These are phyloP conservation scores for Sphaerosporella brunnea DNA, from an alignment of 495 filamentous ascomycete genomes.

Conservation along the genomic window DNA sequence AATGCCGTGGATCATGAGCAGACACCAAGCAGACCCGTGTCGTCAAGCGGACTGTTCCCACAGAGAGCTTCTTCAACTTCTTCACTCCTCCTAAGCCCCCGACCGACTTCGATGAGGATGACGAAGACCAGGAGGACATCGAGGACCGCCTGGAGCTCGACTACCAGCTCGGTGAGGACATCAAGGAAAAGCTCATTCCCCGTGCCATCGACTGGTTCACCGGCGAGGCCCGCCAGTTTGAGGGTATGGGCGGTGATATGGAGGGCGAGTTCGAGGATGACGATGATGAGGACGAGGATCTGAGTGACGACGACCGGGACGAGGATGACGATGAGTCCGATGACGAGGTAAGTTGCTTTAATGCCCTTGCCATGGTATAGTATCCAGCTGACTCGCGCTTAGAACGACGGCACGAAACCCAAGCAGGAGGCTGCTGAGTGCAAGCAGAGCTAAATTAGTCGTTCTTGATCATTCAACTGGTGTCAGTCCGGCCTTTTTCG, in stretches of 20 bases:
- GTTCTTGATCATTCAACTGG: constrained; percentile 11
- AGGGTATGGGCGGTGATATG: constrained; percentile 77
- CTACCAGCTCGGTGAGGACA: constrained; percentile 97
- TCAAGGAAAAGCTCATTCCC: constrained; percentile 99
- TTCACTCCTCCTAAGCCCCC: constrained; percentile 89
- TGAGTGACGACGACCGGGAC: constrained; percentile 71
- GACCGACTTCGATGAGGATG: constrained; percentile 49
- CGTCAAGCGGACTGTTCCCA: constrained; percentile 96
- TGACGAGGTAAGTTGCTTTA: constrained; percentile 72
- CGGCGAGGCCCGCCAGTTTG: constrained; percentile 90
- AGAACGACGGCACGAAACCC: constrained; percentile 92
- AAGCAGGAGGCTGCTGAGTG: constrained; percentile 98
- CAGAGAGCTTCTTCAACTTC: constrained; percentile 99
- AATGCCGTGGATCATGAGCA: constrained; percentile 29
- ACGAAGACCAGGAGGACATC: constrained; percentile 72
- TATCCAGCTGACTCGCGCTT: too few species aligned
- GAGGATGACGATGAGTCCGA: constrained; percentile 73
- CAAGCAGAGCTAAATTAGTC: constrained; percentile 76
- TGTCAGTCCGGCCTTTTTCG: not conserved
- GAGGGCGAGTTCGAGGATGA: constrained; percentile 78
- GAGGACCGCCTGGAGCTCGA: constrained; percentile 97
- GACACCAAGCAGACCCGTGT: constrained; percentile 98
- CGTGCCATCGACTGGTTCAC: constrained; percentile 99
- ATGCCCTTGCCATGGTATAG: too few species aligned
- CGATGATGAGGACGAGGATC: constrained; percentile 81